These are phyloP conservation scores for Akanthomyces muscarius DNA, from an alignment of 2,329 filamentous ascomycete genomes.

Conservation along the genomic window DNA sequence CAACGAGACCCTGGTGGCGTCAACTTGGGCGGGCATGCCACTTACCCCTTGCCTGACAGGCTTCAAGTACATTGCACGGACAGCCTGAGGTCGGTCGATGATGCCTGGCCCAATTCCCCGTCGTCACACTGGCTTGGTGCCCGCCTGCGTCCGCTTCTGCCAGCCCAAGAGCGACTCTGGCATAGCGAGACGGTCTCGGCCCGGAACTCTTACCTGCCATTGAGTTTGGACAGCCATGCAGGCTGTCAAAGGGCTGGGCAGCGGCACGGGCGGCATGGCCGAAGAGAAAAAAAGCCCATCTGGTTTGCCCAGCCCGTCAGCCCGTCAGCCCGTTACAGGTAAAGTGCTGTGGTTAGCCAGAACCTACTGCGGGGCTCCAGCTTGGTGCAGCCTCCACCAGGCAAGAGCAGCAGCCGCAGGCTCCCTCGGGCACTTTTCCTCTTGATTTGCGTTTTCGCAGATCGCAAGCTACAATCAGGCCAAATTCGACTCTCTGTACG, in stretches of 20 bases:
- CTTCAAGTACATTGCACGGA: not conserved
- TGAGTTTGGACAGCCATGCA: not conserved
- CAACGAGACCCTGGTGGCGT: not conserved
- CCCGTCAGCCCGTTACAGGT: not conserved
- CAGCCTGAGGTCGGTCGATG: not conserved
- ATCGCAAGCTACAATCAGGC: not conserved
- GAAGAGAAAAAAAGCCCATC: not conserved
- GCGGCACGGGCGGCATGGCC: not conserved
- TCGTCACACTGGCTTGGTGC: not conserved
- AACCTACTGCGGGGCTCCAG: conserved; percentile 7
- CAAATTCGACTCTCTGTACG: not conserved
- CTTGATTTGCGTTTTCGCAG: not conserved
- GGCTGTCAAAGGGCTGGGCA: not conserved
- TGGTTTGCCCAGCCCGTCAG: not conserved
- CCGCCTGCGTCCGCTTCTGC: not conserved
- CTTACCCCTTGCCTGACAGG: not conserved
- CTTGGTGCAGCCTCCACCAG: not conserved
- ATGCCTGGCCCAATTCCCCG: not conserved
- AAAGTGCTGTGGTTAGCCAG: not conserved
- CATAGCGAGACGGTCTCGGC: not conserved
- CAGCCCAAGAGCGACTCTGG: not conserved
- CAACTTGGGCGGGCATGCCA: not conserved
- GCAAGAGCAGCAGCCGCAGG: not conserved
- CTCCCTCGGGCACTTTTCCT: not conserved
- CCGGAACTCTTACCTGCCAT: not conserved